A percentile compares a stretch with the other conserved stretches of the same genome.
Conservation (phyloP, 768 basidiomycete genomes). For the Porphyrellus cyaneotinctus region DNA sequence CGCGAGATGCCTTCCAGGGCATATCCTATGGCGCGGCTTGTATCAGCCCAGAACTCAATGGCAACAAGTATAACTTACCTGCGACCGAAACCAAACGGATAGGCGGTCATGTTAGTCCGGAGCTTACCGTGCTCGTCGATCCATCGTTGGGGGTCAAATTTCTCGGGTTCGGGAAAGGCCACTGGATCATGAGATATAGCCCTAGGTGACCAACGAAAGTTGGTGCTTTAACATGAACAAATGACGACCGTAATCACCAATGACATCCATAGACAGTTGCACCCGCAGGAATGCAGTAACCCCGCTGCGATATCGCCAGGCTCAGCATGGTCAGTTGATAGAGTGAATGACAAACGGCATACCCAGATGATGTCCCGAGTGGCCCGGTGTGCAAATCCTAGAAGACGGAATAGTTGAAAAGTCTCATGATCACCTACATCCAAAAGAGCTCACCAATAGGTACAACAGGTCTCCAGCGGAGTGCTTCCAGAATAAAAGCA, state of each 20-base stretch:
- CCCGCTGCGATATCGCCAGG: slow-evolving; percentile 8
- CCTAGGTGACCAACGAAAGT: slow-evolving; percentile 3
- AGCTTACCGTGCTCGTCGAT: slow-evolving; percentile 34
- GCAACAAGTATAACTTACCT: slow-evolving; percentile 12
- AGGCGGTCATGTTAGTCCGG: slow-evolving; percentile 41
- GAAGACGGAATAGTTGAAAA: not conserved
- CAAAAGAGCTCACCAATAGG: slow-evolving; percentile 18
- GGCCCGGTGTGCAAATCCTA: slow-evolving; percentile 54
- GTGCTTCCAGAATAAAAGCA: slow-evolving; percentile 25
- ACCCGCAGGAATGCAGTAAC: slow-evolving; percentile 22
- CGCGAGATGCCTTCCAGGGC: slow-evolving; percentile 56
- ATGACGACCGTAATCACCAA: slow-evolving; percentile 8
- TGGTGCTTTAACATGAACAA: not conserved
- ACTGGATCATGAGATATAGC: slow-evolving; percentile 3
- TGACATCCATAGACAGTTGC: slow-evolving; percentile 20
- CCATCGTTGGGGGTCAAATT: too few relatives aligned
- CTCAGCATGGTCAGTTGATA: slow-evolving; percentile 32
- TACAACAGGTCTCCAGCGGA: slow-evolving; percentile 30
- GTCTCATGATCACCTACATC: not conserved
- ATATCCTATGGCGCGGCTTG: slow-evolving; percentile 37
- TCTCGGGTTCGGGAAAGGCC: too few relatives aligned
- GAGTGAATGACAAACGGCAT: not conserved
- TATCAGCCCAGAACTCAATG: not conserved
- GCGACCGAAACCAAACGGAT: slow-evolving; percentile 51
- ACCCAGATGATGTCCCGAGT: slow-evolving; percentile 63